Evolutionary conservation across 306 rosid species (phyloP).

Genomic region (Begonia peltatifolia): DNA sequence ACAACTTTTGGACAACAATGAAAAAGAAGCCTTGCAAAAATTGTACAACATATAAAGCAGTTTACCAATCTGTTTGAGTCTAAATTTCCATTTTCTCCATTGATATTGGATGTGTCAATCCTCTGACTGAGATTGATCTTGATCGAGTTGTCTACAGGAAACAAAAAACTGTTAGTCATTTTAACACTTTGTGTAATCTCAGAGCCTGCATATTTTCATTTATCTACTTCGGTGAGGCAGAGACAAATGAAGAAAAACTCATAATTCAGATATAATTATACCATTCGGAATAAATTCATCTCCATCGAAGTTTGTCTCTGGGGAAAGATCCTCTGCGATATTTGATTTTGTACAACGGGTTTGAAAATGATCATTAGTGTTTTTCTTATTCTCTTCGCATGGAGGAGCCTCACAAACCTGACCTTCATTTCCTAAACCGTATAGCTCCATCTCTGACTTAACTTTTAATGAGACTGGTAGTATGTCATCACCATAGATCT

Average conservation of each 20-base stretch:
- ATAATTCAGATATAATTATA: slow-evolving; percentile 12
- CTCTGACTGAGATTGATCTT: slow-evolving; percentile 9
- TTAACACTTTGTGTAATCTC: slow-evolving; percentile 4
- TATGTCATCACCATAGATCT: slow-evolving; percentile 5
- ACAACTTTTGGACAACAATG: too few relatives aligned
- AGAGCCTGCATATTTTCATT: slow-evolving; percentile 14
- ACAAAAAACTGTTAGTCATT: background rate
- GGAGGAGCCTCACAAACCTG: slow-evolving; percentile 12
- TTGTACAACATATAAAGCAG: slow-evolving; percentile 1
- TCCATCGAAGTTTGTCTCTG: slow-evolving; percentile 7
- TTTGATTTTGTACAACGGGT: slow-evolving; percentile 5
- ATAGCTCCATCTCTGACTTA: slow-evolving; percentile 15
- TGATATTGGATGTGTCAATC: slow-evolving; percentile 5
- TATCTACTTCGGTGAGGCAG: slow-evolving; percentile 7
- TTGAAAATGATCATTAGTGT: slow-evolving; percentile 4
- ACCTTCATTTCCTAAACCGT: slow-evolving; percentile 13
- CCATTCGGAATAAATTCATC: slow-evolving; percentile 28
- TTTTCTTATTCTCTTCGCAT: slow-evolving; percentile 9
- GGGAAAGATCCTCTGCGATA: slow-evolving; percentile 11
- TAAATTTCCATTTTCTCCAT: slow-evolving; percentile 16
- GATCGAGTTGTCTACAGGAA: slow-evolving; percentile 14
- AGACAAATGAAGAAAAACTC: slow-evolving; percentile 5
- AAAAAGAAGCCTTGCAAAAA: background rate
- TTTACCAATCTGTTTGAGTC: slow-evolving; percentile 27
- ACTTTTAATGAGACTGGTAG: slow-evolving; percentile 18